Conservation (phyloP, 495 filamentous ascomycete genomes). For the Aspergillus cristatus region DNA sequence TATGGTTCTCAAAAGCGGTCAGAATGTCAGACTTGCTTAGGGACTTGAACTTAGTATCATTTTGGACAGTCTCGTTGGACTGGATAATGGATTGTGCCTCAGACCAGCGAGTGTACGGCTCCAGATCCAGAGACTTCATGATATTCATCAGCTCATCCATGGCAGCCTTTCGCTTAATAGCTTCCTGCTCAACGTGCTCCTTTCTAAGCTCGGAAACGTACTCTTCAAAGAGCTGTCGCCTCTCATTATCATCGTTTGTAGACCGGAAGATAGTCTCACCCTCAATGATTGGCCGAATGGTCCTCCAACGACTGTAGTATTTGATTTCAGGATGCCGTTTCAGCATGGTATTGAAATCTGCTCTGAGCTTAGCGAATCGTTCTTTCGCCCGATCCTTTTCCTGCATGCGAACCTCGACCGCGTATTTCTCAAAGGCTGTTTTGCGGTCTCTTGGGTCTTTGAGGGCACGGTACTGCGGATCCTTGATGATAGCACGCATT, state of each 20-base stretch:
- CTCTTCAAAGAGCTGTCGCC: conserved; percentile 88
- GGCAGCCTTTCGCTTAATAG: conserved; percentile 62
- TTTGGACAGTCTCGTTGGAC: conserved; percentile 68
- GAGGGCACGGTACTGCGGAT: conserved; percentile 86
- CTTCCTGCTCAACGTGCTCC: conserved; percentile 63
- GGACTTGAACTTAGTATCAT: conserved; percentile 79
- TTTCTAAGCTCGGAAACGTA: conserved; percentile 81
- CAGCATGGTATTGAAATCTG: conserved; percentile 94
- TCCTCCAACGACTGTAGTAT: conserved; percentile 97
- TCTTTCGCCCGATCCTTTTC: conserved; percentile 95
- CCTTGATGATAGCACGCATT: conserved; percentile 81
- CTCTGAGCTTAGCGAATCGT: conserved; percentile 82
- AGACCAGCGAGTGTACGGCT: conserved; percentile 92
- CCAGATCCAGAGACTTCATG: conserved; percentile 73
- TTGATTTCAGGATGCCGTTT: conserved; percentile 96
- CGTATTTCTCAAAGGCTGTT: conserved; percentile 91
- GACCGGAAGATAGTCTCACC: conserved; percentile 92
- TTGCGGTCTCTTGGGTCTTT: conserved; percentile 92
- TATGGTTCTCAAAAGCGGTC: conserved; percentile 88
- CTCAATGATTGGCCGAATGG: conserved; percentile 87
- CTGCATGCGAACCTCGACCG: conserved; percentile 77
- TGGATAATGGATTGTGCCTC: conserved; percentile 79
- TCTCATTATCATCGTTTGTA: conserved; percentile 78
- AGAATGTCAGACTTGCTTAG: conserved; percentile 85
- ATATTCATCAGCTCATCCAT: conserved; percentile 77